Conservation (phyloP, 805 yeast species). For the Wickerhamiella qilinensis region DNA sequence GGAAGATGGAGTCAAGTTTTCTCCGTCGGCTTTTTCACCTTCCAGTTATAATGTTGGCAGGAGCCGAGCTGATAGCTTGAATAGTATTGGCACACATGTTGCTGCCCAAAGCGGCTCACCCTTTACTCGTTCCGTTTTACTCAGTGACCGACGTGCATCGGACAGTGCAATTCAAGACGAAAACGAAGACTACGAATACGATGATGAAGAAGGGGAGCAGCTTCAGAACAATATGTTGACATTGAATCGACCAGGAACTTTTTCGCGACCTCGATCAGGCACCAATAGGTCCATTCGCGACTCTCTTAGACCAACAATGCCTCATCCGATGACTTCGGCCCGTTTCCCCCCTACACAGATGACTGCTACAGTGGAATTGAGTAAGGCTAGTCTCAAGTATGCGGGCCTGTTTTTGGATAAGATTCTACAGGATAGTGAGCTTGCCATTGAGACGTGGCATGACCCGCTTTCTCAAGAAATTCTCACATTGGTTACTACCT, state of each 20-base stretch:
- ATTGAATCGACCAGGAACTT: not conserved
- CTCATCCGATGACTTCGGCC: not conserved
- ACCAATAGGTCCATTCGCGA: not conserved
- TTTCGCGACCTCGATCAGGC: no score
- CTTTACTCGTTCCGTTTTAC: no score
- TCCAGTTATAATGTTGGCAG: not conserved
- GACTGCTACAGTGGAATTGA: constrained; percentile 13
- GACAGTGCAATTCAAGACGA: no score
- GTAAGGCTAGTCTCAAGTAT: constrained; percentile 20
- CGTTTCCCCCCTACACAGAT: not conserved
- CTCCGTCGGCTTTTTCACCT: not conserved
- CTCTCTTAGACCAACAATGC: not conserved
- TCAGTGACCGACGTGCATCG: no score
- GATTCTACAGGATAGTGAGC: constrained; percentile 18
- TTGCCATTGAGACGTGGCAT: constrained; percentile 42
- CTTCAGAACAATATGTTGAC: not conserved
- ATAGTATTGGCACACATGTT: not conserved
- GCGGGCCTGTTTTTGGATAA: constrained; percentile 18
- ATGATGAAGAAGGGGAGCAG: not conserved
- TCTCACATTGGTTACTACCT: constrained; percentile 35
- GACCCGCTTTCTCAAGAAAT: constrained; percentile 34
- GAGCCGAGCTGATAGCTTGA: not conserved
- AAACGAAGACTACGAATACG: no score
- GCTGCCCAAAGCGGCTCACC: no score
- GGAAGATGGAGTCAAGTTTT: not conserved